Conservation (phyloP, 371 early-diverging fungal genomes). For the Catenaria anguillulae region DNA sequence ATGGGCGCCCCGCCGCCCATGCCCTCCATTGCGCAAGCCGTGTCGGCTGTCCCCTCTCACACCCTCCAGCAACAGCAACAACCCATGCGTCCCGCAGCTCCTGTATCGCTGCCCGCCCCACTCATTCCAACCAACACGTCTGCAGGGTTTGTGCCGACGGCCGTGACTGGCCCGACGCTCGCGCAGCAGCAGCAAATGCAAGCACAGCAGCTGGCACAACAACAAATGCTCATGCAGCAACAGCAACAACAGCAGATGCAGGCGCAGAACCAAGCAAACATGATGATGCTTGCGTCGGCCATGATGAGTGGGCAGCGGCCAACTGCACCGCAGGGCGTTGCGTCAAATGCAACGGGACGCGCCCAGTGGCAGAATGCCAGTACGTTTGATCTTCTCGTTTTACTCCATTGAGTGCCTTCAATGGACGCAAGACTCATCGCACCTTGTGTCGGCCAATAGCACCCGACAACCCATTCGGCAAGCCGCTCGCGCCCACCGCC, state of each 20-base stretch:
- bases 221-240: background rate
- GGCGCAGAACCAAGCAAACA: background rate
- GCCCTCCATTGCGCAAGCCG: background rate
- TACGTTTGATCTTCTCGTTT: background rate
- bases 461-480: background rate
- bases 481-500: background rate
- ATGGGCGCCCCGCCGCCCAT: constrained; percentile 2
- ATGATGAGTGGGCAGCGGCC: background rate
- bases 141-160: background rate
- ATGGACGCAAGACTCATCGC: too few relatives aligned
- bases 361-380: background rate
- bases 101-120: background rate
- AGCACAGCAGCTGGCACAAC: background rate
- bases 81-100: too few relatives aligned
- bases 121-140: background rate
- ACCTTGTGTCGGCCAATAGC: background rate
- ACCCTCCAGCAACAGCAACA: background rate
- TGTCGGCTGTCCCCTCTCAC: background rate
- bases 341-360: too few relatives aligned
- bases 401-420: background rate
- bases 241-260: background rate
- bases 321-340: too few relatives aligned
- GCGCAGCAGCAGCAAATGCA: background rate
- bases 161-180: background rate
- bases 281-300: background rate